Base-by-base conservation (phyloP, 441 rosid species). In the Croton laevigatus region DNA sequence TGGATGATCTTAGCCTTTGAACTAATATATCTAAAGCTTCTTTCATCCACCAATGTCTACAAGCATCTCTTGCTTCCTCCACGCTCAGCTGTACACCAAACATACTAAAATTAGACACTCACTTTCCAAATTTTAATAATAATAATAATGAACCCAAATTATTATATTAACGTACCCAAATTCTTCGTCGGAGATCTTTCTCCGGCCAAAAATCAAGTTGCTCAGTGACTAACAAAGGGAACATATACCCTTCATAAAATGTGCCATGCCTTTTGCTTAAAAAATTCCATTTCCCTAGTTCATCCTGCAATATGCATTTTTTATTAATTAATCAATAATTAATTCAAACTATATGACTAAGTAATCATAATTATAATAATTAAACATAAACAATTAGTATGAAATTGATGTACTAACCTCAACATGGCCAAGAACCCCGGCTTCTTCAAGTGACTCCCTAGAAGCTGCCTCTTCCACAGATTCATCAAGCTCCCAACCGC, bases 401-500 rank as follows among this genome's bases (percentile, higher is more conserved):
- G n/a, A 9, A 38, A 8, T 14, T 12, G 37, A 57, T 1, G 32
- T 27, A 70, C 81, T 36, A 66, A 93, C 98, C 96, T 85, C 88
- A 67, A 94, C 84, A 69, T 79, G 82, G 71, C 98, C 97, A 53
- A 81, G 80, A 75, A 94, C 98, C 2, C 97, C 98, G 73, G 97
- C 98, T 76, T 94, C 98, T 84, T 91, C 98, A 52, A 84, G 75
- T 27, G 92, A 87, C 73, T 94, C 98, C 65, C 97, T 78, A 40
- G 84, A 74, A 55, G 97, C 98, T 27, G 98, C 98, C 77, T 89
- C 90, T 75, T 82, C 81, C 3, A 77, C 74, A 54, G 97, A 87
- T 87, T 93, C 98, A 84, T 93, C 96, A 68, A 81, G 78, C 76
- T 94, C 98, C 98, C 98, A 91, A 59, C 98, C 98, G 71, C 98